Evolutionary conservation across 2,329 filamentous ascomycete species (phyloP), one percentile per base, ranked within the genome.

Genomic region (Sclerotinia glacialis): DNA sequence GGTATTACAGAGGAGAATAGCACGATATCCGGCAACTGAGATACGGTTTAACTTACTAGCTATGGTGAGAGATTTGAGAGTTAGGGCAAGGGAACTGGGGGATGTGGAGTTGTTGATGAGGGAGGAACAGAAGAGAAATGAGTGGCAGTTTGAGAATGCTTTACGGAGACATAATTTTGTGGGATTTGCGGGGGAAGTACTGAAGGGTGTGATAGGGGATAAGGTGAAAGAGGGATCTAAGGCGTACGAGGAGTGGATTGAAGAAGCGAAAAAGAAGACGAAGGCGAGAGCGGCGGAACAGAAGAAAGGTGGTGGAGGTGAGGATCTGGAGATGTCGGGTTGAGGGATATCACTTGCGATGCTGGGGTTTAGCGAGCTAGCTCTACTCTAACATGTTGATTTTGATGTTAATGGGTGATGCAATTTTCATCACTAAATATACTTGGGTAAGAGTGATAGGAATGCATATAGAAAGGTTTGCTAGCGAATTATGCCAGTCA

Each of bases 1-100:
- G n/a, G 93, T 98, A 47, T 82, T 99, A 67, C 91, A 92, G 79
- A 83, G 89, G 67, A 86, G 95, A 64, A 90, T 99, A 72, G 89
- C 85, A 68, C 85, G 94, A 66, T 98, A 99, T 78, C 93, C 93
- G 21, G 81, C 86, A 23, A 85, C 87, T 0, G 95, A 99, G 83
- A 97, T 98, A 69, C 85, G 93, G 54, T 99, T 99, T 82, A 99
- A 99, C 78, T 83, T 99, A 64, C 86, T 99, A 77, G 95, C 94
- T 54, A 93, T 97, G 85, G 91, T 94, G 72, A 84, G 89, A 70
- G 95, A 99, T 79, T 81, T 93, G 76, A 84, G 95, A 53, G 81
- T 90, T 55, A 83, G 86, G 59, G 94, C 94, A 42, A 83, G 84
- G 67, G 91, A 96, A 77, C 86, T 95, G 70, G 93, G 93, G 55